phyloP scores from a whole-genome alignment of 495 filamentous ascomycete genomes.

The Polyplosphaeria fusca region DNA sequence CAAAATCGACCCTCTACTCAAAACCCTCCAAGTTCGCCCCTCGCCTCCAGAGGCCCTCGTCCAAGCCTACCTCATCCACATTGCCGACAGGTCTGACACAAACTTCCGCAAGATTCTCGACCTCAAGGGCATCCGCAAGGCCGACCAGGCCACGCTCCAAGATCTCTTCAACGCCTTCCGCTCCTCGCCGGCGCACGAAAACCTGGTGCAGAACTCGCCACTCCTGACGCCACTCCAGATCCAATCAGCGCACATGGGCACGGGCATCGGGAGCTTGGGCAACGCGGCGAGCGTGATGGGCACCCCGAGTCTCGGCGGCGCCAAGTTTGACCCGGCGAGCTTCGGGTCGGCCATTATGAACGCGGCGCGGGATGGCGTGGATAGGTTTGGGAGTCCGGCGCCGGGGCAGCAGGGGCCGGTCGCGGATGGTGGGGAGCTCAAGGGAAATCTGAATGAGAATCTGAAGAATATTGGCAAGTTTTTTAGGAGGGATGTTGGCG shows the following conservation, averaged over 20 bases:
- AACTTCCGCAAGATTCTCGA: conserved; percentile 98
- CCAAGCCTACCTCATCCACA: conserved; percentile 93
- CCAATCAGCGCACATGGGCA: conserved; percentile 29
- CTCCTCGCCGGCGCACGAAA: conserved; percentile 53
- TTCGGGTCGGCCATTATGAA: conserved; percentile 70
- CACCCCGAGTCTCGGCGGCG: conserved; percentile 39
- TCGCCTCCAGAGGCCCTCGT: conserved; percentile 90
- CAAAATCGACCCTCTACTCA: conserved; percentile 87
- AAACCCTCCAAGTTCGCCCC: conserved; percentile 91
- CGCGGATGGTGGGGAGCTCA: conserved; percentile 21
- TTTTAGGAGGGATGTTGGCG: conserved; percentile 83
- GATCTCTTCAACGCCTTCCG: conserved; percentile 88
- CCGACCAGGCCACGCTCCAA: conserved; percentile 71
- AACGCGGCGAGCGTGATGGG: conserved; percentile 38
- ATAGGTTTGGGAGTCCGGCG: conserved; percentile 70
- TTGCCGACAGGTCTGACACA: conserved; percentile 81
- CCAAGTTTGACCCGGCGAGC: conserved; percentile 72
- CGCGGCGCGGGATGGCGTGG: conserved; percentile 86
- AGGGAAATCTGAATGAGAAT: conserved; percentile 78
- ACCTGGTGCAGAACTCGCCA: conserved; percentile 57
- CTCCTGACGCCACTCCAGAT: conserved; percentile 61
- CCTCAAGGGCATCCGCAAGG: conserved; percentile 71
- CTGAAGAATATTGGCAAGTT: conserved; percentile 94
- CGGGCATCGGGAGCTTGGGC: conserved; percentile 46
- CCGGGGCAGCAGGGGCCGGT: conserved; percentile 36